These are phyloP conservation scores for Helichrysum umbraculigerum DNA, from an alignment of 129 eudicot species.

Conservation along the genomic window DNA sequence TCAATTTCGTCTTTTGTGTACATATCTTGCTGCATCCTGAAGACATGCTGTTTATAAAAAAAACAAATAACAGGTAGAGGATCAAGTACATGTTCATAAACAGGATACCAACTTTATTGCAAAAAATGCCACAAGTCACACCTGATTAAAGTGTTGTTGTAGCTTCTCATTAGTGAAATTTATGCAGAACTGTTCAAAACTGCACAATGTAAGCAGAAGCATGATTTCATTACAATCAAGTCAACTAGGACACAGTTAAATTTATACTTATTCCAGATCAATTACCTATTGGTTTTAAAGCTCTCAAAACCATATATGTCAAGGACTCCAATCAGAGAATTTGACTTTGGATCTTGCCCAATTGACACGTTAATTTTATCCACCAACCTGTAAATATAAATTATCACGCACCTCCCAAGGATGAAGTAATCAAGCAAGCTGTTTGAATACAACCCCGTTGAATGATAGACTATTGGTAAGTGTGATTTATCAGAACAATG, in stretches of 20 bases:
- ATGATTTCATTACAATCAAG: slow-evolving; percentile 20
- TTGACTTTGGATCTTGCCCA: slow-evolving; percentile 96
- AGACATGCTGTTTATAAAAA: slow-evolving; percentile 71
- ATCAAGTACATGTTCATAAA: slow-evolving; percentile 13
- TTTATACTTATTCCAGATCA: slow-evolving; percentile 14
- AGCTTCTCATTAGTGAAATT: slow-evolving; percentile 95
- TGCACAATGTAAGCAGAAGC: slow-evolving; percentile 36
- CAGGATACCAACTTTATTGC: slow-evolving; percentile 1
- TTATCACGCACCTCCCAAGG: slow-evolving; percentile 27
- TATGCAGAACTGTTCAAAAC: slow-evolving; percentile 99
- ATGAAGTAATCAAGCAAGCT: slow-evolving; percentile 4
- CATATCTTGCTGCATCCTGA: slow-evolving; percentile 96
- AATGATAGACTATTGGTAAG: slow-evolving; percentile 10
- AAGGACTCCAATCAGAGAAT: slow-evolving; percentile 87
- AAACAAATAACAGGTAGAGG: slow-evolving; percentile 19
- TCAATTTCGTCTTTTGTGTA: slow-evolving; percentile 89
- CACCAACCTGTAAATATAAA: slow-evolving; percentile 69
- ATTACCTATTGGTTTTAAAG: slow-evolving; percentile 88
- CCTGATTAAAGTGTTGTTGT: slow-evolving; percentile 99
- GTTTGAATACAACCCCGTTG: neutral
- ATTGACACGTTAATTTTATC: slow-evolving; percentile 87
- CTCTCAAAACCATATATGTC: slow-evolving; percentile 99
- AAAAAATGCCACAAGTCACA: slow-evolving; percentile 25
- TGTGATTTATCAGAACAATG: slow-evolving; percentile 13
- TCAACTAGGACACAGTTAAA: slow-evolving; percentile 5